These are phyloP conservation scores for Epichloe coenophiala DNA, from an alignment of 2,329 filamentous ascomycete genomes.

Conservation along the genomic window DNA sequence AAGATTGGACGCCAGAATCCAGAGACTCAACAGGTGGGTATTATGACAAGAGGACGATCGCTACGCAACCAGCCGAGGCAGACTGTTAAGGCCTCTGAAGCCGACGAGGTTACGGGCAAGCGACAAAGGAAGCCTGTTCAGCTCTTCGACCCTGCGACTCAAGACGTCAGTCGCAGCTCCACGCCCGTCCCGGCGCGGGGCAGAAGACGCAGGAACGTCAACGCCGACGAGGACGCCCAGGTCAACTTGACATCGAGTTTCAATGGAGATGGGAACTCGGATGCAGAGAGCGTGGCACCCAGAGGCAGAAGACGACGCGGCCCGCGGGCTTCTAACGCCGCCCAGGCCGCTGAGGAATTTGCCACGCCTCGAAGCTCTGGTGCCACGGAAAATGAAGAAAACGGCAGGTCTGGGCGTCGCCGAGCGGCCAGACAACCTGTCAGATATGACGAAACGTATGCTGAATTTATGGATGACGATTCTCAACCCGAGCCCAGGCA, in stretches of 20 bases:
- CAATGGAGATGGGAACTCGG: constrained; percentile 20
- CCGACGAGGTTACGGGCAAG: constrained; percentile 37
- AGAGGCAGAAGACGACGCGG: constrained; percentile 20
- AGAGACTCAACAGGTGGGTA: constrained; percentile 35
- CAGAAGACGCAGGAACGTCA: constrained; percentile 19
- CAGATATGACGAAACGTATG: constrained; percentile 5
- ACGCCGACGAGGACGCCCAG: constrained; percentile 15
- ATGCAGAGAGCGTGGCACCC: constrained; percentile 15
- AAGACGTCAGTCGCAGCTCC: constrained; percentile 36
- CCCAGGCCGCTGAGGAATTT: constrained; percentile 14
- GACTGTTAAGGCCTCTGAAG: constrained; percentile 45
- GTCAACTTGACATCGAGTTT: constrained; percentile 18
- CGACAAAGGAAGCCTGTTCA: constrained; percentile 38
- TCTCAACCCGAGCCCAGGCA: constrained; percentile 13
- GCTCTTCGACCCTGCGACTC: constrained; percentile 35
- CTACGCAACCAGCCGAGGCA: constrained; percentile 43
- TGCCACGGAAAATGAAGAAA: constrained; percentile 1
- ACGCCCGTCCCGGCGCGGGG: constrained; percentile 29
- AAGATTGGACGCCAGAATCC: constrained; percentile 48
- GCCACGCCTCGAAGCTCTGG: constrained; percentile 7
- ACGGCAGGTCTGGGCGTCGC: constrained; percentile 8
- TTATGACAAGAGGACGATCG: constrained; percentile 37
- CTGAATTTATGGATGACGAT: constrained; percentile 8
- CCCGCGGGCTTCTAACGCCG: constrained; percentile 13
- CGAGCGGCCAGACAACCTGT: constrained; percentile 5